Base-by-base conservation (phyloP, 179 eudicot species). In the Beta corolliflora region DNA sequence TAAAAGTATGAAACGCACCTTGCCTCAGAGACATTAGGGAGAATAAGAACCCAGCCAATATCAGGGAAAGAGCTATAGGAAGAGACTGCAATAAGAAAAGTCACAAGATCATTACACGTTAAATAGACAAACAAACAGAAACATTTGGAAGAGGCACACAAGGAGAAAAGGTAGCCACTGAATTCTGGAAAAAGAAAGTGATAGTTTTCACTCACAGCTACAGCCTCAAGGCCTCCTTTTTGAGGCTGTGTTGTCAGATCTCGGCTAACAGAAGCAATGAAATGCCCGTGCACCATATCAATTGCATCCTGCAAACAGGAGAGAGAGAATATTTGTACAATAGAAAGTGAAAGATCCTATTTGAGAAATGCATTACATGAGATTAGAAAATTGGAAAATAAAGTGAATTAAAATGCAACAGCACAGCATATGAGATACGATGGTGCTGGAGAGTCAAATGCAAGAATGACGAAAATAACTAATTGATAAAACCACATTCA, bases 271-370 rank as follows among this genome's bases (percentile, higher is more conserved):
- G 94, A 91, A 78, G 89, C 92, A 83, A 91, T 92, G 79, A 87
- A 96, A 79, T 94, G 91, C 68, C 99, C 99, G 84, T 96, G 99
- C 70, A 94, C 82, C 67, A 96, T 89, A 88, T 96, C 99, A 81
- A 90, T 94, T 69, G 99, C 95, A 85, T 96, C 99, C 99, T 96
- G 84, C 81, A 85, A 58, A 56, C 79, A 65, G 15, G 76, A 5
- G 54, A n/a, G 41, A 78, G n/a, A 68, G 41, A 46, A 53, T 56
- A 71, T 73, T 29, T 5, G n/a, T 46, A 66, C 44, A 59, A 66
- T 29, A 11, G 11, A 36, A 63, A 61, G 45, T 75, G 13, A 7
- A 23, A 25, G 54, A 68, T 67, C 56, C 14, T 58, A 54, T 41
- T 65, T 59, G 75, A 54, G 61, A n/a, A 59, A 54, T 53, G 50